These are phyloP conservation scores for Phytopythium ostracodes DNA, from an alignment of 352 stramenopile species.

Conservation along the genomic window DNA sequence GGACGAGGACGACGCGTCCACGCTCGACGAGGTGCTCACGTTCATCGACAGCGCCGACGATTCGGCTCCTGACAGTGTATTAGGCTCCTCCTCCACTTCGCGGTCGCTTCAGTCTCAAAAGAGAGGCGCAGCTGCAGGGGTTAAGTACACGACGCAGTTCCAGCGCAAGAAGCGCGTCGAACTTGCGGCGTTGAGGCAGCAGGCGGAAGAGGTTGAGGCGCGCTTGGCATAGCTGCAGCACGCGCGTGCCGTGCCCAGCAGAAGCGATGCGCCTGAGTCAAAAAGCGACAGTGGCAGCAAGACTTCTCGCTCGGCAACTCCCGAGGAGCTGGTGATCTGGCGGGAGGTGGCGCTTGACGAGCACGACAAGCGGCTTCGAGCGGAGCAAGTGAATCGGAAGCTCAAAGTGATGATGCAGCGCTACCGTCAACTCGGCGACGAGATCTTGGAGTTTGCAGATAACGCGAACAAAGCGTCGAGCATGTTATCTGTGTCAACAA, in stretches of 20 bases:
- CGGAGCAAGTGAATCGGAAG: not conserved
- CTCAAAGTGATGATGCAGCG: not conserved
- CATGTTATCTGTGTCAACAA: not conserved
- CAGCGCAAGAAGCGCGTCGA: not conserved
- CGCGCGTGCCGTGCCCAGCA: not conserved
- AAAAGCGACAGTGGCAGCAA: no score
- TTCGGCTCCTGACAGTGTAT: not conserved
- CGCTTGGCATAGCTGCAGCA: not conserved
- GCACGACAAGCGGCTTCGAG: not conserved
- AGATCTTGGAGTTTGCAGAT: no score
- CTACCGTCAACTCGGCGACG: not conserved
- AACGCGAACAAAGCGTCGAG: no score
- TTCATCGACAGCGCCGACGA: not conserved
- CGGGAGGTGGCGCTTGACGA: not conserved
- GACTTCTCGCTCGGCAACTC: not conserved
- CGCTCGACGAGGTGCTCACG: not conserved
- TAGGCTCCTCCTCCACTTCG: not conserved
- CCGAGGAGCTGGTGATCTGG: not conserved
- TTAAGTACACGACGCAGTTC: not conserved
- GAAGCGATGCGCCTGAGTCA: no score
- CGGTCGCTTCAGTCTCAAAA: no score
- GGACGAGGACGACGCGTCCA: not conserved
- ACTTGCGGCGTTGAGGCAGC: not conserved
- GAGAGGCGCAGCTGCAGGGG: not conserved
- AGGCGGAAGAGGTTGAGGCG: not conserved